Evolutionary conservation across 345 rosid genomes (phyloP), one percentile per base, ranked within the genome.

Genomic region (Diplotaxis tenuifolia): DNA sequence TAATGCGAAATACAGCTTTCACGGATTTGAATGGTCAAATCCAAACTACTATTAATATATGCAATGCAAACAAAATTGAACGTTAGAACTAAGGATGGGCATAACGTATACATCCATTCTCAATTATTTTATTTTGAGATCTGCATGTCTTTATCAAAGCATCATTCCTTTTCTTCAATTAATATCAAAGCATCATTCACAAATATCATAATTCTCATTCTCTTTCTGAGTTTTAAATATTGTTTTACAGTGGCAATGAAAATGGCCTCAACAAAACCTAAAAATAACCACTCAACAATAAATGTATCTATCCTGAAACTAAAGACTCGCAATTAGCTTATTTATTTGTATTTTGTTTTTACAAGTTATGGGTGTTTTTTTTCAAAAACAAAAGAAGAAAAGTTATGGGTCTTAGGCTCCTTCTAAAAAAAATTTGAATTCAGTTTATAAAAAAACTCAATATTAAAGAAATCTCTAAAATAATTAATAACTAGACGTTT

Each of bases 21-120:
- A 16, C 32, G 65, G 57, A 55, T 69, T 75, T 62, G 75, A 62
- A 62, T 75, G 63, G 74, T 68, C 79, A 69, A 75, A 75, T 61
- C 63, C 68, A 62, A 69, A 54, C 65, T 54, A 55, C 70, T 69
- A 27, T 75, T 52, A 49, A n/a, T 68, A 15, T 34, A 62, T 31
- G 45, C 55, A 53, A 31, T 29, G 60, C 36, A 57, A 56, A 74
- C 36, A 67, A 65, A 64, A 22, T 22, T 23, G 60, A 55, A 55
- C 18, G 60, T 23, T 55, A 22, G 31, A 23, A 55, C 11, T 22
- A 18, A 55, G 29, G 15, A 21, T 14, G 67, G 60, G 58, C 60
- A 31, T 66, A 31, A 57, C 60, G 42, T 66, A 31, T 49, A 21
- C 40, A 32, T 74, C 61, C 31, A 49, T 66, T 53, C 67, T 58